Conservation (phyloP, 148 eudicot species). For the Rhododendron ovatum region DNA sequence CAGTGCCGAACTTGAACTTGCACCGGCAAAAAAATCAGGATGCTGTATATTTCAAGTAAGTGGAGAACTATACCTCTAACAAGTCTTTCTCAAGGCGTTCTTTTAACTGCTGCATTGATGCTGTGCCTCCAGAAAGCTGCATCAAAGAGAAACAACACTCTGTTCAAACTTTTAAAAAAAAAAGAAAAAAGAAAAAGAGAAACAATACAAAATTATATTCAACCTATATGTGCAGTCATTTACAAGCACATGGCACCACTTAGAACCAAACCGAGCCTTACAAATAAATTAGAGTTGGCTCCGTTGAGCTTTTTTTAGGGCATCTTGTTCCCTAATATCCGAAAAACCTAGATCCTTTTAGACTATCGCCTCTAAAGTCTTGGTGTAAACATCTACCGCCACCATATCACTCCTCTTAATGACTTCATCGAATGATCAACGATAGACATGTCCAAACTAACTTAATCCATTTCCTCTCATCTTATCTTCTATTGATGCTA, state of each 20-base stretch:
- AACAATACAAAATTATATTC: neutral
- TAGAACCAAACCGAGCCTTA: neutral
- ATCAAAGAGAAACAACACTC: conserved; percentile 5
- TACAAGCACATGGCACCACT: neutral
- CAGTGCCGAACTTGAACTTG: neutral
- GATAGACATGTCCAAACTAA: neutral
- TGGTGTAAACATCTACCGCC: neutral
- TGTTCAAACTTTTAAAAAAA: neutral
- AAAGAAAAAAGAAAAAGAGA: neutral
- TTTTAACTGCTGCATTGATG: conserved; percentile 95
- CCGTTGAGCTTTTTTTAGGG: neutral
- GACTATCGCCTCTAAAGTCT: neutral
- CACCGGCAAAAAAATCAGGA: neutral
- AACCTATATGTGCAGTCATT: neutral
- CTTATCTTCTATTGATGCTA: neutral
- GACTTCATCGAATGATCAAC: neutral
- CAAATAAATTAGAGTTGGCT: neutral
- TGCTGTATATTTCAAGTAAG: neutral
- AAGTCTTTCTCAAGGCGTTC: conserved; percentile 99
- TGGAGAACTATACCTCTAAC: conserved; percentile 53
- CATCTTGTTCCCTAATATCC: neutral
- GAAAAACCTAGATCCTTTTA: neutral
- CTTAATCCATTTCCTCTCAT: neutral
- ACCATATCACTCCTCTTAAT: neutral
- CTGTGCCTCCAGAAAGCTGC: conserved; percentile 97